Evolutionary conservation across 805 yeast species (phyloP).

Genomic region (Lachancea thermotolerans): DNA sequence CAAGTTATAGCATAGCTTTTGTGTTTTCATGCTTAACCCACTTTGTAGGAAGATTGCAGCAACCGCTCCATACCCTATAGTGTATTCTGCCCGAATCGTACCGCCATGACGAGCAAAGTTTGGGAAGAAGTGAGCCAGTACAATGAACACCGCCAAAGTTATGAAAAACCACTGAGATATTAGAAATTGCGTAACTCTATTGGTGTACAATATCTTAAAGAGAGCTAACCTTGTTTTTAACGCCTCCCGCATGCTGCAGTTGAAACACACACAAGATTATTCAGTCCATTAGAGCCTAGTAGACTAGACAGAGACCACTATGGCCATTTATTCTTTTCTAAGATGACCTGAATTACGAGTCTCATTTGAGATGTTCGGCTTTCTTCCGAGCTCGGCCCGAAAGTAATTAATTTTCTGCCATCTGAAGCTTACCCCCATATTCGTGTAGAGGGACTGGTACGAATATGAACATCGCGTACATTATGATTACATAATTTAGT

Average conservation of each 20-base stretch:
- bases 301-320: background rate
- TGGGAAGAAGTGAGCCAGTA: constrained; percentile 73
- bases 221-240: background rate
- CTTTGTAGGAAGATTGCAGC: constrained; percentile 77
- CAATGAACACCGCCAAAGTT: constrained; percentile 62
- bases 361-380: background rate
- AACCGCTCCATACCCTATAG: constrained; percentile 81
- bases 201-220: background rate
- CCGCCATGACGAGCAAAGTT: constrained; percentile 83
- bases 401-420: background rate
- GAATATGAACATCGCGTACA: no score
- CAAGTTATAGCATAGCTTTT: constrained; percentile 53
- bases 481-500: no score
- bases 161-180: constrained; percentile 67
- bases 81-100: constrained; percentile 60
- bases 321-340: background rate
- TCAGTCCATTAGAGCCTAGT: no score
- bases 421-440: no score
- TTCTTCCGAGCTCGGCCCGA: background rate
- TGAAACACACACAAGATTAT: no score
- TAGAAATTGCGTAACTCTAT: background rate
- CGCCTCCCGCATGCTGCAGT: no score
- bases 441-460: no score
- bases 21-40: constrained; percentile 71
- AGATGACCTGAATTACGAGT: background rate